Conservation (phyloP, 106 monocot genomes). For the Triglochin maritima region DNA sequence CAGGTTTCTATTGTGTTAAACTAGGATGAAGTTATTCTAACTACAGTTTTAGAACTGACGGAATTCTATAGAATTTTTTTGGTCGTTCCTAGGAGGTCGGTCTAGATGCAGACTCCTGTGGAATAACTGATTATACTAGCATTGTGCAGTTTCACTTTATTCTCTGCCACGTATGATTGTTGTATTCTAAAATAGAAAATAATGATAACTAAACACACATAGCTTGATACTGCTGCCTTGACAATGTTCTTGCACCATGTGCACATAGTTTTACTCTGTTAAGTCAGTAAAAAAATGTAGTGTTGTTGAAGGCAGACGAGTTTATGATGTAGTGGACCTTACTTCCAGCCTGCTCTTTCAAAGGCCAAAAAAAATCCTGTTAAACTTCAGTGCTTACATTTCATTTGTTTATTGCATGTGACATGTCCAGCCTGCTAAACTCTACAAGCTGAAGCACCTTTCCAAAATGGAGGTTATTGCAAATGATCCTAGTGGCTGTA, state of each 20-base stretch:
- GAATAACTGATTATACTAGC: too few species aligned
- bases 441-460: constrained; percentile 97
- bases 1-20: too few species aligned
- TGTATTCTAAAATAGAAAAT: too few species aligned
- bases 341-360: neutral
- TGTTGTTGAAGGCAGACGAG: neutral
- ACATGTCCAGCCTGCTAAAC: constrained; percentile 63
- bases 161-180: too few species aligned
- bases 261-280: neutral
- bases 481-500: constrained; percentile 93
- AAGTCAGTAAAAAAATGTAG: neutral
- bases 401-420: constrained; percentile 12
- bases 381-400: neutral
- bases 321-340: neutral
- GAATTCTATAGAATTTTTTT: too few species aligned
- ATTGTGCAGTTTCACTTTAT: too few species aligned
- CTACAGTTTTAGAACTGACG: too few species aligned
- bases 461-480: constrained; percentile 83
- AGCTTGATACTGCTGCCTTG: too few species aligned
- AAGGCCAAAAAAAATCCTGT: neutral
- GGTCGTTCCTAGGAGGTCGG: too few species aligned
- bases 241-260: neutral
- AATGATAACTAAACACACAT: too few species aligned
- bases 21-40: too few species aligned
- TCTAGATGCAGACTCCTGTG: too few species aligned